A percentile compares a stretch with the other conserved stretches of the same genome.
Conservation (phyloP, 2,329 filamentous ascomycete species). For the Chrysoporthe deuterocubensis region DNA sequence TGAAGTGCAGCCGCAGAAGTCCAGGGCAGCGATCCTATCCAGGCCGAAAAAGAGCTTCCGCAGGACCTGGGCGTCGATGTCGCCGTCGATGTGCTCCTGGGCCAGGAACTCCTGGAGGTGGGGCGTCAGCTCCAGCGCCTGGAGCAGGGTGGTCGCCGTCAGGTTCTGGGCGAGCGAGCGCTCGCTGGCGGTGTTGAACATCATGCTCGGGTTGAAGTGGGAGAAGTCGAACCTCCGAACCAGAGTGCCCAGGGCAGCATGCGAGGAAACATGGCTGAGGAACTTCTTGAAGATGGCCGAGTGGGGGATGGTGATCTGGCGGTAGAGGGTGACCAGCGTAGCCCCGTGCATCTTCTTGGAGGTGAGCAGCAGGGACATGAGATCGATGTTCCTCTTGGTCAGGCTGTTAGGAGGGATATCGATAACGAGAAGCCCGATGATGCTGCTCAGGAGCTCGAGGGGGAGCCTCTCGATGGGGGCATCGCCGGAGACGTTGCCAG, state of each 20-base stretch:
- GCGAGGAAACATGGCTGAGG: constrained; percentile 67
- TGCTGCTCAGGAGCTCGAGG: constrained; percentile 70
- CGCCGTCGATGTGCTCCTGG: constrained; percentile 81
- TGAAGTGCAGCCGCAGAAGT: constrained; percentile 79
- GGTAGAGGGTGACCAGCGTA: constrained; percentile 76
- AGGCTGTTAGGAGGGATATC: constrained; percentile 77
- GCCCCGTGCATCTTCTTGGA: constrained; percentile 75
- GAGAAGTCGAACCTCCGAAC: constrained; percentile 83
- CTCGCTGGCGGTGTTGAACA: constrained; percentile 76
- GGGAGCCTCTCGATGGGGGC: constrained; percentile 70
- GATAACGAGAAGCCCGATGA: constrained; percentile 74
- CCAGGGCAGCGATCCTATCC: constrained; percentile 67
- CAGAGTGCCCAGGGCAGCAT: constrained; percentile 72
- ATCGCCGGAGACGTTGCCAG: constrained; percentile 44
- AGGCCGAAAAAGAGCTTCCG: constrained; percentile 72
- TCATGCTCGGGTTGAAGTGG: constrained; percentile 79
- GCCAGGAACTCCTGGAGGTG: constrained; percentile 77
- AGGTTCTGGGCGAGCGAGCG: constrained; percentile 76
- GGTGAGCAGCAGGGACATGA: constrained; percentile 76
- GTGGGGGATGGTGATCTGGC: constrained; percentile 80
- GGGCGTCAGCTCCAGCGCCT: constrained; percentile 73
- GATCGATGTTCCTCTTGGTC: constrained; percentile 75
- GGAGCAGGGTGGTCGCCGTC: constrained; percentile 72
- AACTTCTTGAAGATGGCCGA: constrained; percentile 85
- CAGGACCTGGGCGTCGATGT: constrained; percentile 70